Conservation (phyloP, 345 rosid genomes). For the Syzygium aqueum region DNA sequence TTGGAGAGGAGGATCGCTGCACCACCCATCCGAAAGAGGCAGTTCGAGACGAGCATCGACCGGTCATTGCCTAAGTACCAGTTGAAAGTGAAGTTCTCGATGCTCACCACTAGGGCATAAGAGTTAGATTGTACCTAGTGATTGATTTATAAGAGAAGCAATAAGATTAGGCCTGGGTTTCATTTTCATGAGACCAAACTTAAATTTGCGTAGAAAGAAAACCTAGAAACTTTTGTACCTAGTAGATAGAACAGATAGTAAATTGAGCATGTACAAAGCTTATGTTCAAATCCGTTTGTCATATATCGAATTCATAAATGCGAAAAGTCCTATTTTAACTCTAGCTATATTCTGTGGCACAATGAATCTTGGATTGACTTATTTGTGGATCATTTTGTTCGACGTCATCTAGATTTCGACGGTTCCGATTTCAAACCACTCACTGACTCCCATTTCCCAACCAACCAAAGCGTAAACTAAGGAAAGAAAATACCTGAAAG, state of each 20-base stretch:
- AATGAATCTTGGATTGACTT: not conserved
- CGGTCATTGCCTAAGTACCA: constrained; percentile 41
- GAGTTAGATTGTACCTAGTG: constrained; percentile 32
- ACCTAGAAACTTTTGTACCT: not conserved
- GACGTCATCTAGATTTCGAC: not conserved
- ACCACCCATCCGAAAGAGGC: constrained; percentile 45
- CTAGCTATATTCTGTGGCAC: not conserved
- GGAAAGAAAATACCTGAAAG: not conserved
- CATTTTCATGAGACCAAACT: not conserved
- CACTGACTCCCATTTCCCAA: not conserved
- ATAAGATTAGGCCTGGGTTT: not conserved
- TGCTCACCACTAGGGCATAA: constrained; percentile 54
- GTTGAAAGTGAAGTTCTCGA: constrained; percentile 36
- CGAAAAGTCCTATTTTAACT: not conserved
- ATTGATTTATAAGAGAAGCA: not conserved
- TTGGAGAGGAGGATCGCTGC: constrained; percentile 53
- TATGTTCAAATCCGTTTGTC: not conserved
- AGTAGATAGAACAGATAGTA: not conserved
- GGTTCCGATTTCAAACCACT: not conserved
- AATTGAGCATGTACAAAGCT: not conserved
- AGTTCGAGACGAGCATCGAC: constrained; percentile 48
- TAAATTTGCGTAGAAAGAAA: not conserved
- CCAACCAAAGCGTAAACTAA: not conserved
- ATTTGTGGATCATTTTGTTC: not conserved
- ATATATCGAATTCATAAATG: not conserved